Base-by-base conservation (phyloP, 2,329 filamentous ascomycete species). In the Zymoseptoria brevis region DNA sequence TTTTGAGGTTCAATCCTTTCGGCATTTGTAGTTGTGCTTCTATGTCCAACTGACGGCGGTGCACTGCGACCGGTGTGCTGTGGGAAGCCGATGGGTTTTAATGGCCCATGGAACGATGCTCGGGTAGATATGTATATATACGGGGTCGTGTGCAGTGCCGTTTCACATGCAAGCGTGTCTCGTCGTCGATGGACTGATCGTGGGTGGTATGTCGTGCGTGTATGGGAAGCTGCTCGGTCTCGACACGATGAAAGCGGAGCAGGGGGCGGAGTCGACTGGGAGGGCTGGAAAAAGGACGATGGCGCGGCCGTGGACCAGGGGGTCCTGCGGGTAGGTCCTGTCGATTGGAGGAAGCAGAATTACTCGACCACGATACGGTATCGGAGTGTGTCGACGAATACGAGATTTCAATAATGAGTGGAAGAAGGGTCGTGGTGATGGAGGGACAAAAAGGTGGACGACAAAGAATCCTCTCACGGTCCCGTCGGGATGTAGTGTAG, bases 1-100 rank as follows among this genome's bases (percentile, higher is more conserved):
- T 63, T 64, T 81, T 82, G 55, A 80, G 78, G 54, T 81, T 72
- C 71, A 82, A 82, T 70, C 63, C 63, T 49, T 81, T 82, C 68
- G 80, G 80, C 80, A 82, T 82, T 58, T 57, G 57, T 56, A 13
- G 41, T 19, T 59, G 45, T 21, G 52, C 41, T n/a, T 35, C 8
- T 22, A n/a, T 50, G 41, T 53, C 52, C 53, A 21, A 26, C 30
- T 52, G 55, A 57, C 29, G 19, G 45, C 55, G 56, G 59, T 54
- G 57, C 30, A 50, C 41, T 57, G 49, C 49, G 35, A 45, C 26
- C 45, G 56, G 58, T 45, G 56, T 35, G 35, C 35, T 16, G 35
- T n/a, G 13, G 35, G 16, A 45, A 45, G 35, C 16, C 35, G 35
- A 16, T 45, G 35, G 35, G 13, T 21, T 35, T 53, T 62, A 65